Conservation (phyloP, 2,329 filamentous ascomycete species). For the Cytospora leucostoma region DNA sequence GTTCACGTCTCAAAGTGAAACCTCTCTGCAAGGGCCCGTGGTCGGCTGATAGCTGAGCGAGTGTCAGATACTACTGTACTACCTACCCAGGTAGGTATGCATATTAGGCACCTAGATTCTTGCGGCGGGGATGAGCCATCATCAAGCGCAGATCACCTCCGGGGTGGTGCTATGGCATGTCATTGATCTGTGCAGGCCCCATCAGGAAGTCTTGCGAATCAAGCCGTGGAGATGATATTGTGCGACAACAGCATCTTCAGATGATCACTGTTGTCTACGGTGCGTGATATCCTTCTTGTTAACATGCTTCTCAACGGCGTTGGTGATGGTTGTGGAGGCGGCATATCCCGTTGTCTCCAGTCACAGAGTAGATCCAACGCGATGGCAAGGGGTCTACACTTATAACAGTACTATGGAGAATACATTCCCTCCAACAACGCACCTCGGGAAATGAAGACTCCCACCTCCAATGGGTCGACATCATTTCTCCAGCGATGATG, state of each 20-base stretch:
- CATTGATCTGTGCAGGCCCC: slow-evolving; percentile 11
- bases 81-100: no score
- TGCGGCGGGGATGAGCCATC: neutral
- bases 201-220: neutral
- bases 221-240: neutral
- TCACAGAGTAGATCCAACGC: neutral
- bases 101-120: neutral
- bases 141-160: neutral
- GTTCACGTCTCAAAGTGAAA: neutral
- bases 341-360: neutral
- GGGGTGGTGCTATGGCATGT: slow-evolving; percentile 1
- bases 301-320: neutral
- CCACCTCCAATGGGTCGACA: neutral
- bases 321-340: neutral
- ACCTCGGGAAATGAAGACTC: neutral
- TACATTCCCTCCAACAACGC: neutral
- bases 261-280: neutral
- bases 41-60: neutral
- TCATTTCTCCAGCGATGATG: neutral
- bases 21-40: neutral
- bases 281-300: neutral
- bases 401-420: neutral
- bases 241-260: neutral
- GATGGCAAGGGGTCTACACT: neutral
- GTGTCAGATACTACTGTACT: neutral